Evolutionary conservation across 2,329 filamentous ascomycete species (phyloP).

Genomic region (Talaromyces atroroseus): DNA sequence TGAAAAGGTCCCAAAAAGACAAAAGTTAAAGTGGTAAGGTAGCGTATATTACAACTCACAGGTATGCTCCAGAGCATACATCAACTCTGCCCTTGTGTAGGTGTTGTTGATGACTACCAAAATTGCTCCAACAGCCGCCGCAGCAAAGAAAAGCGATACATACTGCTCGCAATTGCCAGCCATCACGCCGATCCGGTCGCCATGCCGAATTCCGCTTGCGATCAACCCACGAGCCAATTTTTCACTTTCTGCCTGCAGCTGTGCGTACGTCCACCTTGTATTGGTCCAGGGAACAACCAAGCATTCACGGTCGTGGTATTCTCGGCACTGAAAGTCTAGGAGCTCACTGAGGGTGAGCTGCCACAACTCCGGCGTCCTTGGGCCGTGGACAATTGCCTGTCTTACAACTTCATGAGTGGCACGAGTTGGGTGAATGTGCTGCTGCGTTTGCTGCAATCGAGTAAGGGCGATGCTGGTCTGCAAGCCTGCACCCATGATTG

Average conservation of each 20-base stretch:
- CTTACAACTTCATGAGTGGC: conserved; percentile 16
- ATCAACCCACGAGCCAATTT: conserved; percentile 61
- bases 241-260: conserved; percentile 58
- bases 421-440: conserved; percentile 24
- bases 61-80: conserved; percentile 65
- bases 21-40: not conserved
- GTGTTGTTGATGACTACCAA: conserved; percentile 78
- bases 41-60: conserved; percentile 39
- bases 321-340: conserved; percentile 63
- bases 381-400: conserved; percentile 60
- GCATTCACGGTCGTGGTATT: conserved; percentile 61
- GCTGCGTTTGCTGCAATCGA: conserved; percentile 20
- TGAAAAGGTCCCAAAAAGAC: conserved; percentile 10
- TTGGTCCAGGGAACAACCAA: conserved; percentile 72
- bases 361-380: conserved; percentile 62
- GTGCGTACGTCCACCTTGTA: conserved; percentile 65
- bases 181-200: conserved; percentile 70
- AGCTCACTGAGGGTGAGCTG: conserved; percentile 68
- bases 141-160: conserved; percentile 66
- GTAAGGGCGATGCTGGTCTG: conserved; percentile 15
- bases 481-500: conserved; percentile 7
- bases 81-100: conserved; percentile 67
- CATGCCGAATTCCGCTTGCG: conserved; percentile 60
- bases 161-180: conserved; percentile 57
- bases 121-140: conserved; percentile 59